Conservation (phyloP, 345 rosid species). For the Draba incana region DNA sequence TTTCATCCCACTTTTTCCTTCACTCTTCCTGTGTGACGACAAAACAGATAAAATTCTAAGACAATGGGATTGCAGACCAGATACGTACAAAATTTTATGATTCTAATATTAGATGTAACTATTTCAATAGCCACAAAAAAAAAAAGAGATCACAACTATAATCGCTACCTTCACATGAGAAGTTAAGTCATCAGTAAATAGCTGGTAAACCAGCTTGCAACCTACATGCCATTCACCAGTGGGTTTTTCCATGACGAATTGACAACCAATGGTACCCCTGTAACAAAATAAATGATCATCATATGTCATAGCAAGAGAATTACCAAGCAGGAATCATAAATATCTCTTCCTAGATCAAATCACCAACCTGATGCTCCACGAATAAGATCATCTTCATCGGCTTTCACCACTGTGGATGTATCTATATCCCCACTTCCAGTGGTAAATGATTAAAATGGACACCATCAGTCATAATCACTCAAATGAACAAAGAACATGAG, state of each 20-base stretch:
- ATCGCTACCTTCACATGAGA: conserved; percentile 76
- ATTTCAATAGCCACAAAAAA: not conserved
- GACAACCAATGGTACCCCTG: conserved; percentile 73
- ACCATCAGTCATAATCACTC: conserved; percentile 5
- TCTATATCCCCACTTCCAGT: conserved; percentile 98
- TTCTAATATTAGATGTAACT: conserved; percentile 15
- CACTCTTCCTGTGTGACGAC: conserved; percentile 62
- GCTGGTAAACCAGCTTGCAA: conserved; percentile 77
- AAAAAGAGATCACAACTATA: conserved; percentile 6
- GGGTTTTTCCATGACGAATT: conserved; percentile 94
- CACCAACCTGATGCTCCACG: conserved; percentile 83
- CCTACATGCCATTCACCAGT: conserved; percentile 96
- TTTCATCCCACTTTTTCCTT: conserved; percentile 87
- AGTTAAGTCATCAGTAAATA: conserved; percentile 69
- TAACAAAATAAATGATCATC: conserved; percentile 7
- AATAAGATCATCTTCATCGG: conserved; percentile 73
- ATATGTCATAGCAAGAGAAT: not conserved
- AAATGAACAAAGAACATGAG: conserved; percentile 9
- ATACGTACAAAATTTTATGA: too few species aligned
- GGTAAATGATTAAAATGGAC: conserved; percentile 45
- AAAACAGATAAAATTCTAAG: conserved; percentile 7
- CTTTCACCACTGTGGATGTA: conserved; percentile 85
- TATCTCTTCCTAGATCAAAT: conserved; percentile 9
- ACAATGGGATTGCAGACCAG: conserved; percentile 14
- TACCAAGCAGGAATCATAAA: not conserved